phyloP scores from a whole-genome alignment of 306 rosid genomes.

The Trichosanthes truncata region DNA sequence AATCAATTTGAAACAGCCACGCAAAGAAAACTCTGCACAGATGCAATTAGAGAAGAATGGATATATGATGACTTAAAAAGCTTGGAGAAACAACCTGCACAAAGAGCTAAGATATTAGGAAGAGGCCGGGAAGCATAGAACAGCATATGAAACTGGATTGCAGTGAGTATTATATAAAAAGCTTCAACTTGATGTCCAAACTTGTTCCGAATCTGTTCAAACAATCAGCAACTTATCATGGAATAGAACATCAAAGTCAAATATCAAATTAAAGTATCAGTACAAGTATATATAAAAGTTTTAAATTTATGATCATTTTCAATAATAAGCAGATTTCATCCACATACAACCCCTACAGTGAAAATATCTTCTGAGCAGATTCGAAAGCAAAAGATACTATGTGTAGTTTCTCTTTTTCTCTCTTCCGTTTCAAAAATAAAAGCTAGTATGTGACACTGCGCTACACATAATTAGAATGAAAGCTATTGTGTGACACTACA shows the following conservation, averaged over 20 bases:
- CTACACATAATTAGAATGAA: background rate
- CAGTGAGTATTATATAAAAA: constrained; percentile 62
- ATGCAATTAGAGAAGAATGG: background rate
- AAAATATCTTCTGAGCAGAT: background rate
- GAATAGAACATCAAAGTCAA: background rate
- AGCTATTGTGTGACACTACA: background rate
- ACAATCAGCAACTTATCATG: constrained; percentile 1
- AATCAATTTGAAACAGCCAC: background rate
- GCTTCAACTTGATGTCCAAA: constrained; percentile 91
- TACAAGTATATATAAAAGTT: background rate
- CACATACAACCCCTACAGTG: background rate
- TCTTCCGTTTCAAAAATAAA: background rate
- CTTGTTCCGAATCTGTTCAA: constrained; percentile 52
- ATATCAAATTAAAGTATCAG: too few relatives aligned
- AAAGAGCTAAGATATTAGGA: constrained; percentile 70
- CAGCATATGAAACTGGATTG: constrained; percentile 75
- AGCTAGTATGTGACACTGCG: background rate
- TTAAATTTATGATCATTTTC: background rate
- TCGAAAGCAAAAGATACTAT: background rate
- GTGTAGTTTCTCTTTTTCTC: background rate
- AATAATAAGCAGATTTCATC: background rate
- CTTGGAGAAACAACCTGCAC: constrained; percentile 46
- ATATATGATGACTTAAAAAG: constrained; percentile 1
- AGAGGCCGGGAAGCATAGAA: constrained; percentile 89
- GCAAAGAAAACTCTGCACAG: background rate